phyloP scores from a whole-genome alignment of 1,284 basidiomycete genomes.

The Erythrobasidium hasegawianum region DNA sequence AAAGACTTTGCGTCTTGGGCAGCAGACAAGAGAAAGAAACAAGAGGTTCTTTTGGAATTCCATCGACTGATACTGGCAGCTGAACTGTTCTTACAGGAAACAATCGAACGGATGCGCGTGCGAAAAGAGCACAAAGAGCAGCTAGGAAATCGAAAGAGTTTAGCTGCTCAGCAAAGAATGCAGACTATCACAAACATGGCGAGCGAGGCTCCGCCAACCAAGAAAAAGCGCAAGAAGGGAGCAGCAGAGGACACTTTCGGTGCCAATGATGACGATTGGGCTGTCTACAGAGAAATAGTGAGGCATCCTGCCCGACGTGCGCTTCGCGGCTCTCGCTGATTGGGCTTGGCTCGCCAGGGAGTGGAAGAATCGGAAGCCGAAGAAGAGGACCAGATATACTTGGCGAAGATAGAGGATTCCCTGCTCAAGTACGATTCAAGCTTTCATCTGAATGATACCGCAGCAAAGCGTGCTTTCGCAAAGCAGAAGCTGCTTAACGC shows the following conservation, averaged over 20 bases:
- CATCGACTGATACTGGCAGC: background rate
- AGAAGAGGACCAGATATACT: constrained; percentile 76
- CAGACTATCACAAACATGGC: constrained; percentile 92
- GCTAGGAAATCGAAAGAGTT: constrained; percentile 84
- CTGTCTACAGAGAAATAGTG: constrained; percentile 94
- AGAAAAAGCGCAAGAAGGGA: constrained; percentile 56
- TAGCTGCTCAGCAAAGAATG: constrained; percentile 93
- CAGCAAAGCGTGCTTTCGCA: constrained; percentile 68
- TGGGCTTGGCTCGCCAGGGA: constrained; percentile 54
- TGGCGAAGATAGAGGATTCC: constrained; percentile 73
- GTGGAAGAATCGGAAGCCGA: constrained; percentile 89
- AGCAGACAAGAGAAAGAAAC: constrained; percentile 64
- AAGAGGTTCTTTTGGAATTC: constrained; percentile 62
- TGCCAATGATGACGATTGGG: constrained; percentile 94
- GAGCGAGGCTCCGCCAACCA: constrained; percentile 66
- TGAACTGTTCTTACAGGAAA: constrained; percentile 54
- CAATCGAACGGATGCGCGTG: constrained; percentile 82
- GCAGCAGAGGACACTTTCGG: constrained; percentile 88
- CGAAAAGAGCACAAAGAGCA: constrained; percentile 76
- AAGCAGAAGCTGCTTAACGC: constrained; percentile 79
- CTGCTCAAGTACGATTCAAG: constrained; percentile 76
- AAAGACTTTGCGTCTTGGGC: constrained; percentile 70
- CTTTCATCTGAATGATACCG: constrained; percentile 77
- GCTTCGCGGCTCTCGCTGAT: constrained; percentile 50
- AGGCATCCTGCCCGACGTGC: constrained; percentile 38